phyloP scores from a whole-genome alignment of 129 eudicot genomes.

The Sambucus nigra region DNA sequence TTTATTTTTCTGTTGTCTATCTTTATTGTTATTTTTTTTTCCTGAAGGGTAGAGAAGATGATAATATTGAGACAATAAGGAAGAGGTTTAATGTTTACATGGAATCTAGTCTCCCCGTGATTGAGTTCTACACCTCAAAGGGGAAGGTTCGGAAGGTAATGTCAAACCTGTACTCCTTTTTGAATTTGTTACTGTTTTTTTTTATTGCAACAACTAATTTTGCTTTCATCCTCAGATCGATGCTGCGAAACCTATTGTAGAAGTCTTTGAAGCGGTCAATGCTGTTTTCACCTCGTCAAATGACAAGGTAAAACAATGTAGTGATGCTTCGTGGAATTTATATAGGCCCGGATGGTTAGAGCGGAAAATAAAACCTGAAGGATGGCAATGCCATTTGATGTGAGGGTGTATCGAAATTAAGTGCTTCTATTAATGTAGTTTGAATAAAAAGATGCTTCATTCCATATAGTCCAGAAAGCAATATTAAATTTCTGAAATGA shows the following conservation, averaged over 20 bases:
- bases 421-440: neutral
- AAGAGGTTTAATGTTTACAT: constrained; percentile 79
- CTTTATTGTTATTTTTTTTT: no score
- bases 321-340: neutral
- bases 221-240: constrained; percentile 43
- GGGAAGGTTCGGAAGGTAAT: constrained; percentile 90
- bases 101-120: constrained; percentile 88
- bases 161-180: neutral
- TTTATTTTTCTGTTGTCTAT: neutral
- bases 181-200: constrained; percentile 4
- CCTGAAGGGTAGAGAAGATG: constrained; percentile 86
- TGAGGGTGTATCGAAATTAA: neutral
- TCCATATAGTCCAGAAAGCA: no score
- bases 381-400: neutral
- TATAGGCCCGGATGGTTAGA: neutral
- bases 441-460: no score
- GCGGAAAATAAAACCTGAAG: neutral
- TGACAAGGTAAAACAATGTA: constrained; percentile 37
- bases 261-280: constrained; percentile 90
- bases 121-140: constrained; percentile 56
- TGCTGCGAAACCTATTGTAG: constrained; percentile 67
- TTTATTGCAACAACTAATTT: constrained; percentile 3
- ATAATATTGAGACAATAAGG: constrained; percentile 87
- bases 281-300: constrained; percentile 41
- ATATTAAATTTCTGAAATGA: no score